Base-by-base conservation (phyloP, 768 basidiomycete genomes). In the Gloeostereum incarnatum region DNA sequence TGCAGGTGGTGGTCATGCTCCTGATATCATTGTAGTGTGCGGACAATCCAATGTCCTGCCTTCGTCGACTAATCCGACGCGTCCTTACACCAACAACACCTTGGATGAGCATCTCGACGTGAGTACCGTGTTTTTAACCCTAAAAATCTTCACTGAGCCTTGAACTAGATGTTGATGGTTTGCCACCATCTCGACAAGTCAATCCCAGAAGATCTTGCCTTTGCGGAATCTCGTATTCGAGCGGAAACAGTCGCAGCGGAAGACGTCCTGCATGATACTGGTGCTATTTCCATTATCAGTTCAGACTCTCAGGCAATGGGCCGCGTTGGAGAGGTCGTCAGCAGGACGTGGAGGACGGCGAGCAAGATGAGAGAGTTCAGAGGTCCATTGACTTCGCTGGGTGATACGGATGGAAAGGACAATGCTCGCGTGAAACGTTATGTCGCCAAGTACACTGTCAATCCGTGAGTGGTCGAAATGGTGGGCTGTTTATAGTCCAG, bases 271-370 rank as follows among this genome's bases (percentile, higher is more conserved):
- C 91, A 94, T 29, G 92, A 94, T 51, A 73, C 59, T 1, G 96
- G 96, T 2, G 92, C 96, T 2, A 96, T 99, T 30, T 85, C 90
- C 2, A 97, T 98, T 79, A 93, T 97, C 47, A 87, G 83, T 47
- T 91, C 88, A 2, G 96, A 99, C 55, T 84, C 91, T 2, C 96
- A 97, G 58, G 96, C 96, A 0, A 98, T 99, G 96, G 93, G 94
- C 7, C 78, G 94, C 13, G 91, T 99, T 5, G 96, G 90, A 7
- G 96, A 99, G 56, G 94, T 98, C 13, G 64, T 90, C 2, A 75
- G 81, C 31, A 65, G 96, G 37, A 96, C 96, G 0, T 99, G 96
- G 96, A 69, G 93, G 31, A 98, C 96, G 0, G 96, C 96, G 22
- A 87, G 85, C 58, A 99, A 99, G 67, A 82, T 99, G 83, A 73